Evolutionary conservation across 768 basidiomycete species (phyloP), one percentile per base, ranked within the genome.

Genomic region (Suillus paluster): DNA sequence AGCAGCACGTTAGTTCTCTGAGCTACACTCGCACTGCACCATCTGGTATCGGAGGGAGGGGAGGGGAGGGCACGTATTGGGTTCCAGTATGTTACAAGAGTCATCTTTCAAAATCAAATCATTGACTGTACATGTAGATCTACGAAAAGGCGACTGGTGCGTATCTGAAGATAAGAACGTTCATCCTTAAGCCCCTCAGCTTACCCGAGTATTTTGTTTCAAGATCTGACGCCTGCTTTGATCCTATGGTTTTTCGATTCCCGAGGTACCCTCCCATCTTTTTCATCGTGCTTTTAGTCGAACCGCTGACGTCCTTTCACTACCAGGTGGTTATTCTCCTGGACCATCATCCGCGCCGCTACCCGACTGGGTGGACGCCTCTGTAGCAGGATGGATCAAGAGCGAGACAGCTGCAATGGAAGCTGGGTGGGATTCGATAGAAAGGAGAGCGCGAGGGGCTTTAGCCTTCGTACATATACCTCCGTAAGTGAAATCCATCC

Each of bases 191-290:
- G n/a, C n/a, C 30, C 30, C 6, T 30, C 30, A 30, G 30, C 33
- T n/a, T 30, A 27, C n/a, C 21, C 36, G 2, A 1, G 2, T 36
- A 19, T 46, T 14, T 55, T 39, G 9, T 33, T 21, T 49, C 27
- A 30, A 73, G 72, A 88, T 71, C n/a, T 33, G 2, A 64, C 70
- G 6, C 90, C 90, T 4, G 76, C 73, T 4, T 76, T 91, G 11
- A 72, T 92, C 52, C 71, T 91, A 5, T 92, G 90, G 73, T 90
- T 90, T 75, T 92, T 92, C 66, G 91, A 92, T 73, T 91, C 91
- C 3, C 80, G 89, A 63, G 87, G 87, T 85, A 68, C 15, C 49
- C 19, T 52, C 17, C 19, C 5, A 6, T 17, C 27, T 30, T 30
- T 5, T 19, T 27, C 17, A 30, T 27, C 5, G 10, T 30, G 17